Conservation (phyloP, 805 yeast species). For the Saccharomyces paradoxus region DNA sequence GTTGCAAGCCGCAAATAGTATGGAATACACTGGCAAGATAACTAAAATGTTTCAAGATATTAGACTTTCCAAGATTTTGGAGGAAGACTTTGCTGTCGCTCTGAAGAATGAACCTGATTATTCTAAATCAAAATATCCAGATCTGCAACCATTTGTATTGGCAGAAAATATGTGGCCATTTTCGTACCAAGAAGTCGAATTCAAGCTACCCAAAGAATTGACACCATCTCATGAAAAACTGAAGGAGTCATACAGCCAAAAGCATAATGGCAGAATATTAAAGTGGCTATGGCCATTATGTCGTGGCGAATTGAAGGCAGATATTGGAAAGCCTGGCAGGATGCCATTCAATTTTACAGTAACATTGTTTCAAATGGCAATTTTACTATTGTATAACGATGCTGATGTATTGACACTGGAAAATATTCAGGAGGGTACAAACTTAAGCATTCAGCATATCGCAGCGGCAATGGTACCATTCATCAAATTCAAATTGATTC, state of each 20-base stretch:
- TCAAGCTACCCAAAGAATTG: slow-evolving; percentile 62
- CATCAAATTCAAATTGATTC: slow-evolving; percentile 65
- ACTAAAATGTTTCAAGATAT: slow-evolving; percentile 95
- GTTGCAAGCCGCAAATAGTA: slow-evolving; percentile 80
- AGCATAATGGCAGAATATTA: slow-evolving; percentile 80
- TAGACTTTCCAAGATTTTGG: slow-evolving; percentile 71
- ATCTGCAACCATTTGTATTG: slow-evolving; percentile 66
- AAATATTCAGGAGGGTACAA: slow-evolving; percentile 59
- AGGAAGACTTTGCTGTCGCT: slow-evolving; percentile 34
- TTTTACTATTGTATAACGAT: slow-evolving; percentile 75
- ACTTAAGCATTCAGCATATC: slow-evolving; percentile 54
- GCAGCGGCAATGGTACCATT: slow-evolving; percentile 75
- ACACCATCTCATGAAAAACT: slow-evolving; percentile 57
- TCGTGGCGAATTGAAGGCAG: slow-evolving; percentile 84
- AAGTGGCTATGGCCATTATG: slow-evolving; percentile 96
- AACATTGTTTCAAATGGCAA: slow-evolving; percentile 79
- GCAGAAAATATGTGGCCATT: slow-evolving; percentile 90
- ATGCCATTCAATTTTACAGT: slow-evolving; percentile 77
- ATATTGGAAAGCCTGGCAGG: slow-evolving; percentile 69
- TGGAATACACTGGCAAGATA: slow-evolving; percentile 88
- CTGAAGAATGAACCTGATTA: slow-evolving; percentile 26
- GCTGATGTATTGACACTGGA: slow-evolving; percentile 38
- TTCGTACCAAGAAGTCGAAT: slow-evolving; percentile 34
- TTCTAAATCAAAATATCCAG: slow-evolving; percentile 30
- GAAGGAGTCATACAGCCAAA: slow-evolving; percentile 56